These are phyloP conservation scores for Rosa hybrid DNA, from an alignment of 331 rosid species.

Conservation along the genomic window DNA sequence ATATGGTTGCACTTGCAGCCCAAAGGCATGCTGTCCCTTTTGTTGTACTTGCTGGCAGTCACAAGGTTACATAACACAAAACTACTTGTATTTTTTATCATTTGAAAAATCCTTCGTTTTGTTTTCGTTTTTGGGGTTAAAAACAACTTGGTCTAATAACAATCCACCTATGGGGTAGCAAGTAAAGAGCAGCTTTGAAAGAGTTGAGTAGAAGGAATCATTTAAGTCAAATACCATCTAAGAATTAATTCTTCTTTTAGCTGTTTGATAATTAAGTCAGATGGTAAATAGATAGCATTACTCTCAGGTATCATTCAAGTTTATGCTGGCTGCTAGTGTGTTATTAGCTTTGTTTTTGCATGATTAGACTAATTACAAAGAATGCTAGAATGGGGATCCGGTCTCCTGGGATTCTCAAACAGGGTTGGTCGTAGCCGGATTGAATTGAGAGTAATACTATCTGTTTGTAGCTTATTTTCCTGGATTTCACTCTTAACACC, in stretches of 20 bases:
- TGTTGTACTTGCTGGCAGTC: too few species aligned
- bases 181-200: not conserved
- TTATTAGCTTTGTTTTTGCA: not conserved
- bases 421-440: slow-evolving; percentile 6
- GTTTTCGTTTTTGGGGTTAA: too few species aligned
- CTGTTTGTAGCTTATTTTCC: too few species aligned
- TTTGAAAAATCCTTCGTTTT: too few species aligned
- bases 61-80: too few species aligned
- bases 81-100: too few species aligned
- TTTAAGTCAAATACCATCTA: not conserved
- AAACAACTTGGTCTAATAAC: not conserved
- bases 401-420: not conserved
- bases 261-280: not conserved
- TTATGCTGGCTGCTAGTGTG: not conserved
- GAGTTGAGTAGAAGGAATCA: not conserved
- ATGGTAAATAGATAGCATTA: not conserved
- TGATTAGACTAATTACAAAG: not conserved
- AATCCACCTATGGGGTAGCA: not conserved
- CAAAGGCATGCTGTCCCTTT: too few species aligned
- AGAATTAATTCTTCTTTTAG: not conserved
- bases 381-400: not conserved
- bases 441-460: not conserved
- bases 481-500: too few species aligned
- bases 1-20: too few species aligned
- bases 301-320: not conserved